Percentiles rank a stretch among this genome's conserved stretches.
Evolutionary conservation across 1,139 yeast genomes (phyloP).

Genomic region (Yamadazyma jaroonii): DNA sequence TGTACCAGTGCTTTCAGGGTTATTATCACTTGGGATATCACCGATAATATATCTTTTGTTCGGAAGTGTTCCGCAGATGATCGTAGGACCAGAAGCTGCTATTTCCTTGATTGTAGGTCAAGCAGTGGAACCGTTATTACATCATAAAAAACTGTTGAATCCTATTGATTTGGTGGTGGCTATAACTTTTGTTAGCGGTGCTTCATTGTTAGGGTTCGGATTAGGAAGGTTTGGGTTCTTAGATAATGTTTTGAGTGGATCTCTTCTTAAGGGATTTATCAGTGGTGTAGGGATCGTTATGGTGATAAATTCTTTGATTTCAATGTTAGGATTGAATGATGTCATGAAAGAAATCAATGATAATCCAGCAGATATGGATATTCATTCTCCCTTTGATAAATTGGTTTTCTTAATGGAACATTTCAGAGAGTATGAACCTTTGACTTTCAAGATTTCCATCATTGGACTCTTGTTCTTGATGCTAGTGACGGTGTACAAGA

Average conservation of each 20-base stretch:
- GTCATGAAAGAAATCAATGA: slow-evolving; percentile 29
- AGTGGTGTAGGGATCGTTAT: slow-evolving; percentile 92
- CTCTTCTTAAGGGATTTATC: slow-evolving; percentile 83
- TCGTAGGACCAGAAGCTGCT: slow-evolving; percentile 96
- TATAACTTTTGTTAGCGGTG: slow-evolving; percentile 76
- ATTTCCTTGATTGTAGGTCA: slow-evolving; percentile 89
- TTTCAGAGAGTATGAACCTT: slow-evolving; percentile 40
- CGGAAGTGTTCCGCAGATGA: slow-evolving; percentile 95
- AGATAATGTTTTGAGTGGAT: slow-evolving; percentile 81
- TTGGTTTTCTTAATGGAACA: slow-evolving; percentile 50
- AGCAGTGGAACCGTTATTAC: slow-evolving; percentile 68
- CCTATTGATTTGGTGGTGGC: slow-evolving; percentile 70
- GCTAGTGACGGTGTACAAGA: slow-evolving; percentile 42
- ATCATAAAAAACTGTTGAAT: slow-evolving; percentile 47
- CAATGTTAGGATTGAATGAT: slow-evolving; percentile 64
- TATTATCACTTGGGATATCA: slow-evolving; percentile 76
- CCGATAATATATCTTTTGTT: slow-evolving; percentile 79
- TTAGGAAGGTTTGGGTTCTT: slow-evolving; percentile 81
- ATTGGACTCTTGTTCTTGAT: slow-evolving; percentile 42
- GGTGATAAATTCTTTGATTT: slow-evolving; percentile 73
- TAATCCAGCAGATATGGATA: slow-evolving; percentile 46
- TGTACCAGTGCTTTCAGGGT: slow-evolving; percentile 84
- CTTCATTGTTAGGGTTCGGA: slow-evolving; percentile 72
- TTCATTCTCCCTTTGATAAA: slow-evolving; percentile 78
- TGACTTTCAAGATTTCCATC: slow-evolving; percentile 54